Evolutionary conservation across 176 grass and related monocot genomes (phyloP).

Genomic region (Melocanna baccifera): DNA sequence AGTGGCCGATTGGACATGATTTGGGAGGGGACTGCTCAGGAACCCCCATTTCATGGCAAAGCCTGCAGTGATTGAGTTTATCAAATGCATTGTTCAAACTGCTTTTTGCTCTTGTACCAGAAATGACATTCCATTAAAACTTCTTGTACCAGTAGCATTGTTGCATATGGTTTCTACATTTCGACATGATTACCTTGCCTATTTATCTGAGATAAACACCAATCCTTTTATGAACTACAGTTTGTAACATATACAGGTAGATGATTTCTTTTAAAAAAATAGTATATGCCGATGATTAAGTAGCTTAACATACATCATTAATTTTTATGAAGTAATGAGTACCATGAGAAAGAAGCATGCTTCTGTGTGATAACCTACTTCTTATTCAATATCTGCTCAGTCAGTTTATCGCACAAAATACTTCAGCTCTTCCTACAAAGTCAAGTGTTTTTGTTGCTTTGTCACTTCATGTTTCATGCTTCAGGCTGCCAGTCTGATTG

Average conservation of each 20-base stretch:
- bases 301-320: neutral
- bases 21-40: no score
- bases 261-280: neutral
- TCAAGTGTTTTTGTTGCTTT: neutral
- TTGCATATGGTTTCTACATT: neutral
- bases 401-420: constrained; percentile 16
- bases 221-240: neutral
- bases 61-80: no score
- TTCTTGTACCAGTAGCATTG: neutral
- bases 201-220: neutral
- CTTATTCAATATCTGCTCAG: neutral
- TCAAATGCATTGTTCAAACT: no score
- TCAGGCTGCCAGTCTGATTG: neutral
- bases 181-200: neutral
- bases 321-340: neutral
- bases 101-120: no score
- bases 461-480: neutral
- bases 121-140: neutral
- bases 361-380: neutral
- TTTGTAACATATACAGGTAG: neutral
- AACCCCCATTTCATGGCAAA: no score
- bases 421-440: neutral
- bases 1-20: no score
- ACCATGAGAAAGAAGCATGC: neutral
- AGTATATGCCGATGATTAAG: neutral